Evolutionary conservation across 371 early-diverging fungal genomes (phyloP), one percentile per base, ranked within the genome.

Genomic region (Apophysomyces trapeziformis): DNA sequence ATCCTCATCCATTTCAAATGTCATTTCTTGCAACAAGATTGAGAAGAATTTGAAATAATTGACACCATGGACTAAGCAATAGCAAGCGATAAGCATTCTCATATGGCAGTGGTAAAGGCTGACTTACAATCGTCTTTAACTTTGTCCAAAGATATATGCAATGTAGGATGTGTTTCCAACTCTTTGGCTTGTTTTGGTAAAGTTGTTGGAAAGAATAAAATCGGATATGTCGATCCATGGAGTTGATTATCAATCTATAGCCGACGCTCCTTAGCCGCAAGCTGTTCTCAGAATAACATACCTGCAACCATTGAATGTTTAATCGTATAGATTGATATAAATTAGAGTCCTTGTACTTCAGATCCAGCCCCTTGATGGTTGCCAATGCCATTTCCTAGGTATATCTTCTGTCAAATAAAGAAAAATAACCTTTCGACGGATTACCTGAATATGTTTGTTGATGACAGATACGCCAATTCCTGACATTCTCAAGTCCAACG

Each of bases 231-330:
- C 0, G 90, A 82, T 5, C 87, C 88, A 50, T 86, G 85, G 5
- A 93, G 72, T 72, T 96, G 96, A 70, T 96, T 95, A 75, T 96
- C 96, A 46, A 95, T 78, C 88, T 93, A 63, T 7, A 60, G n/a
- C 11, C 18, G 35, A 35, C 2, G 26, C 21, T 1, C 44, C 18
- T 44, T 26, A 58, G 1, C 32, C 11, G 38, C 18, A 4, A 39
- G 38, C 43, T 7, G 32, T 61, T 38, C n/a, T 37, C 9, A 13
- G 5, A 36, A 50, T 7, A 18, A 43, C 32, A 26, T 68, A 73
- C 77, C 71, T 81, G 95, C 2, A 96, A 64, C 96, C 95, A 96
- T 54, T 88, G 87, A 41, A 92, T 77, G 38, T 81, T 74, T 45
- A 90, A 75, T 50, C 84, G 78, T 6, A 89, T 59, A 1, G 89